Conservation (phyloP, 768 basidiomycete species). For the Mrakia gelida region DNA sequence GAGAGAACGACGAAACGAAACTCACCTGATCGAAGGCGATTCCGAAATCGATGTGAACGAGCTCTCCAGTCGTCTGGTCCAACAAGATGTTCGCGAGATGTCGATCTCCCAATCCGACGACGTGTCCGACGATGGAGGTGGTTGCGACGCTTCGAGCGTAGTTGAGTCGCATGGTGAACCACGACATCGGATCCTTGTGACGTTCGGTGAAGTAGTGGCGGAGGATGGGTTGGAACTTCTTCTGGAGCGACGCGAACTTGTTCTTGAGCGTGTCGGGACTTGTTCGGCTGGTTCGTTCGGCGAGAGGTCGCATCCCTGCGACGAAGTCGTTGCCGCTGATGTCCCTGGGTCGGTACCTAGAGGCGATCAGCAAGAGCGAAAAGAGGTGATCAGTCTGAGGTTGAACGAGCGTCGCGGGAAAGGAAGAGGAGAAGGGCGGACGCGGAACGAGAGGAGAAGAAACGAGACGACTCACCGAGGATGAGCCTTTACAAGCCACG, state of each 20-base stretch:
- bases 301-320: constrained; percentile 37
- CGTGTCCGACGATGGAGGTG: constrained; percentile 86
- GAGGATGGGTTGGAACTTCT: constrained; percentile 66
- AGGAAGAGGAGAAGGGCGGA: not conserved
- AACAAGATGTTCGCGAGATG: constrained; percentile 89
- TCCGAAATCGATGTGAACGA: constrained; percentile 93
- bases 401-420: not conserved
- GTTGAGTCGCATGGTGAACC: constrained; percentile 85
- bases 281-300: constrained; percentile 38
- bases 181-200: constrained; percentile 79
- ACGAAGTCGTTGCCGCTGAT: constrained; percentile 44
- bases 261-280: constrained; percentile 29
- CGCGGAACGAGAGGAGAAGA: not conserved
- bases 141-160: constrained; percentile 91
- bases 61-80: constrained; percentile 73
- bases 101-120: constrained; percentile 87
- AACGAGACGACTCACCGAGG: constrained; percentile 48
- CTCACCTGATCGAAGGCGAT: constrained; percentile 91
- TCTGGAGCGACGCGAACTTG: constrained; percentile 34
- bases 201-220: constrained; percentile 89
- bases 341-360: constrained; percentile 66
- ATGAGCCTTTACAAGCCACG: constrained; percentile 66
- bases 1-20: not conserved
- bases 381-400: not conserved
- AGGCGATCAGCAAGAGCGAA: not conserved